Conservation (phyloP, 2,329 filamentous ascomycete species). For the Fusarium duplospermum region DNA sequence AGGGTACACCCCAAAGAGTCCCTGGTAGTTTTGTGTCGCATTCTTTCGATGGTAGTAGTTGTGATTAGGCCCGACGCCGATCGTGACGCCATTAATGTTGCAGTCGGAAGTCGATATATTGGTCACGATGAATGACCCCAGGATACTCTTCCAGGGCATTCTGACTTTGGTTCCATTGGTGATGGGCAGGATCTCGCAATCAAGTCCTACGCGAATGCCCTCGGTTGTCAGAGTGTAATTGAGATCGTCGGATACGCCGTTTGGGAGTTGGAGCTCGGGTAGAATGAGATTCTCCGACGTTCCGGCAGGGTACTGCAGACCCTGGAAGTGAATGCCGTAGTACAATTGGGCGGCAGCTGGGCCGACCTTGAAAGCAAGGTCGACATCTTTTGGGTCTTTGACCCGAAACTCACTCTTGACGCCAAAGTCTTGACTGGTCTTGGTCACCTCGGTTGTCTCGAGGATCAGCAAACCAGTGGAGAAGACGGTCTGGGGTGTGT, state of each 20-base stretch:
- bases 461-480: constrained; percentile 47
- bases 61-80: constrained; percentile 40
- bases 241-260: constrained; percentile 10
- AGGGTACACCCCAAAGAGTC: constrained; percentile 35
- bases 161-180: constrained; percentile 29
- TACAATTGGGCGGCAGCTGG: constrained; percentile 29
- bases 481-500: constrained; percentile 36
- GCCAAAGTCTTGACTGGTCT: constrained; percentile 26
- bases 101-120: constrained; percentile 40
- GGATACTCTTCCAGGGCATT: constrained; percentile 40
- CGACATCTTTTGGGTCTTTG: constrained; percentile 8
- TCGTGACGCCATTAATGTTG: constrained; percentile 38
- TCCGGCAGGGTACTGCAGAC: constrained; percentile 30
- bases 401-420: constrained; percentile 28
- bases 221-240: constrained; percentile 35
- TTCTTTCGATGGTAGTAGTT: constrained; percentile 38
- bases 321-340: constrained; percentile 33
- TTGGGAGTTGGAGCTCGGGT: constrained; percentile 24
- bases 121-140: constrained; percentile 36
- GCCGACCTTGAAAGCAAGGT: constrained; percentile 17
- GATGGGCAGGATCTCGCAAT: constrained; percentile 40
- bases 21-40: constrained; percentile 45
- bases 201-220: constrained; percentile 37
- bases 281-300: constrained; percentile 27
- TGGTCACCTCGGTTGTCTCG: constrained; percentile 40